A percentile compares a stretch with the other conserved stretches of the same genome.
Evolutionary conservation across 768 basidiomycete species (phyloP).

Genomic region (Butyriboletus loyo): DNA sequence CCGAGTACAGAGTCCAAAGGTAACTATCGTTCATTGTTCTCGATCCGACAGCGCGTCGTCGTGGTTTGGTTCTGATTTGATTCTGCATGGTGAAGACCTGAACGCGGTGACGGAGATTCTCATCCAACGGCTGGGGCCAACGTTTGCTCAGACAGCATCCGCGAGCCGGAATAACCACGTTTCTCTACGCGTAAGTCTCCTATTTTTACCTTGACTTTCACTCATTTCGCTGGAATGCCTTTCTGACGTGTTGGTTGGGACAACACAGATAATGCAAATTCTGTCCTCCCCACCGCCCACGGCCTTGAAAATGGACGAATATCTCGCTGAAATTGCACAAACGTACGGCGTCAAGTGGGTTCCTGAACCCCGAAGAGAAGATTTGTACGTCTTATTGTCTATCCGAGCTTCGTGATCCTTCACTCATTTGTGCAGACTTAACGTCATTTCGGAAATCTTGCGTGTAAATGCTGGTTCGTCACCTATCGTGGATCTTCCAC

Average conservation of each 20-base stretch:
- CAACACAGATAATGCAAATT: conserved; percentile 46
- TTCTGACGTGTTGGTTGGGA: neutral
- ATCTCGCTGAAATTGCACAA: conserved; percentile 52
- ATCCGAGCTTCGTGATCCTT: neutral
- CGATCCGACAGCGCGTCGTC: neutral
- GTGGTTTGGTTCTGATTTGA: neutral
- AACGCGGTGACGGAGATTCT: conserved; percentile 52
- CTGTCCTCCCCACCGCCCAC: conserved; percentile 53
- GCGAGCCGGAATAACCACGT: conserved; percentile 53
- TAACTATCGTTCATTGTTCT: conserved; percentile 21
- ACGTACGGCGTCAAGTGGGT: conserved; percentile 56
- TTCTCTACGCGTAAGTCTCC: conserved; percentile 43
- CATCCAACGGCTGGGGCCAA: conserved; percentile 51
- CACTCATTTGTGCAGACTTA: conserved; percentile 38
- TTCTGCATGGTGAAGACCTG: conserved; percentile 45
- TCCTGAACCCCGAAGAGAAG: conserved; percentile 57
- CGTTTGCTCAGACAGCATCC: conserved; percentile 53
- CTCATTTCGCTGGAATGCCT: neutral
- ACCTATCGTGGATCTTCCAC: conserved; percentile 52
- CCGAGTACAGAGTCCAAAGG: conserved; percentile 59
- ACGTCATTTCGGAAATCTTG: conserved; percentile 58
- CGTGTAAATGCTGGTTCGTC: conserved; percentile 41
- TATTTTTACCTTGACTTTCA: neutral
- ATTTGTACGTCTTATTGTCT: conserved; percentile 46
- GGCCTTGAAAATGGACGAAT: conserved; percentile 53